Base-by-base conservation (phyloP, 805 yeast species). In the Blastobotrys chiropterorum region DNA sequence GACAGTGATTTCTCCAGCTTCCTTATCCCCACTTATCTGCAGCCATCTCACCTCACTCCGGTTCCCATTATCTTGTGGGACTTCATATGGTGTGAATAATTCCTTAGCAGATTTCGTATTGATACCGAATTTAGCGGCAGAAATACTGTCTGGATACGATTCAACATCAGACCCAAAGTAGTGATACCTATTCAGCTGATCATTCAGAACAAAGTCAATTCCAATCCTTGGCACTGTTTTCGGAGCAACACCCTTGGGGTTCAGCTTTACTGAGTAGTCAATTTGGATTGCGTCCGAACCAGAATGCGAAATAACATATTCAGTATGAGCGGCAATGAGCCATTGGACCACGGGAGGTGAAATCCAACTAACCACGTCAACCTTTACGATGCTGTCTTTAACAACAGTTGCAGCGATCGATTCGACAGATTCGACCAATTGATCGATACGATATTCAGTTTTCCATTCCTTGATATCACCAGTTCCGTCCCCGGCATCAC, bases 121-220 rank as follows among this genome's bases (percentile, higher is more conserved):
- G 1, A 62, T 20, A 4, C 68, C 72, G 38, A 66, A 48, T 31
- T 44, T 55, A 38, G 60, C 66, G 5, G 64, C 62, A 30, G 59
- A 62, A 21, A 58, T 57, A 51, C 65, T 67, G 53, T 69, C 72
- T 8, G 60, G 46, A 53, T 69, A 69, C 22, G 69, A 63, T 53
- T 68, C 72, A 11, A 65, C 68, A 3, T 72, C 72, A 15, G 64
- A 45, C 3, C 72, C 72, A 40, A 67, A 64, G 71, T 71, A 69
- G 26, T 40, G 48, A 5, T 57, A 64, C 13, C 26, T 39, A 20
- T 52, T 54, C 13, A 59, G 16, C 8, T 48, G 44, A 1, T 56
- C 54, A 2, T 65, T 59, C 7, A 66, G 30, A 3, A 50, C 38
- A 38, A 66, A 62, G 46, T 67, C 69, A 55, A 62, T 60, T 13